Evolutionary conservation across 192 early-diverging fungal genomes (phyloP), one percentile per base, ranked within the genome.

Genomic region (Geosiphon pyriformis): DNA sequence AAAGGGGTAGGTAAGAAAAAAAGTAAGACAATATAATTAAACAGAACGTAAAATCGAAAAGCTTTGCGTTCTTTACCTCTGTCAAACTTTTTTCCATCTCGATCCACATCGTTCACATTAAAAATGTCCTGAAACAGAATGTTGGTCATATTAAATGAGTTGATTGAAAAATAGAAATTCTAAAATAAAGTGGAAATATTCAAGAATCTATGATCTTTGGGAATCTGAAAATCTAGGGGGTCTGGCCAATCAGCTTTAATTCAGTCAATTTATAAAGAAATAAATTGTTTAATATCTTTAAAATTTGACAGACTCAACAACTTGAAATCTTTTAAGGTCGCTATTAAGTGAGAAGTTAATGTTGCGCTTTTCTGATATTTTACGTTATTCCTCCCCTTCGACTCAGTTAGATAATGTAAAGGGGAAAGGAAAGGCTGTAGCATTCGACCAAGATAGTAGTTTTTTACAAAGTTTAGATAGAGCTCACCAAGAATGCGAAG

Each of bases 81-180:
- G 74, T 96, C 94, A 69, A 98, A 98, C 67, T 90, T 89, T 71
- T 95, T 96, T 59, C 94, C 94, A 55, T 87, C 87, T 58, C 85
- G 85, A 80, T 96, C 89, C 34, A 94, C 77, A 70, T 96, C 91
- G 64, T 87, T 90, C 64, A 94, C 87, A 61, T 90, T 90, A 70
- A 95, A 95, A 48, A 91, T 89, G 68, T 92, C 93, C 54, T 80
- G 80, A 76, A 96, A 97, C 29, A 98, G 67, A 68, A 90, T 42
- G 15, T 42, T 42, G 37, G 7, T 42, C 37, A 42, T 42, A n/a
- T n/a, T n/a, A n/a, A n/a, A n/a, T n/a, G n/a, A n/a, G n/a, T n/a
- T n/a, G n/a, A n/a, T n/a, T n/a, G n/a, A n/a, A n/a, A n/a, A n/a
- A n/a, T n/a, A n/a, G n/a, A n/a, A n/a, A n/a, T n/a, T n/a, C n/a